Base-by-base conservation (phyloP, 345 rosid genomes). In the Populus tremula region DNA sequence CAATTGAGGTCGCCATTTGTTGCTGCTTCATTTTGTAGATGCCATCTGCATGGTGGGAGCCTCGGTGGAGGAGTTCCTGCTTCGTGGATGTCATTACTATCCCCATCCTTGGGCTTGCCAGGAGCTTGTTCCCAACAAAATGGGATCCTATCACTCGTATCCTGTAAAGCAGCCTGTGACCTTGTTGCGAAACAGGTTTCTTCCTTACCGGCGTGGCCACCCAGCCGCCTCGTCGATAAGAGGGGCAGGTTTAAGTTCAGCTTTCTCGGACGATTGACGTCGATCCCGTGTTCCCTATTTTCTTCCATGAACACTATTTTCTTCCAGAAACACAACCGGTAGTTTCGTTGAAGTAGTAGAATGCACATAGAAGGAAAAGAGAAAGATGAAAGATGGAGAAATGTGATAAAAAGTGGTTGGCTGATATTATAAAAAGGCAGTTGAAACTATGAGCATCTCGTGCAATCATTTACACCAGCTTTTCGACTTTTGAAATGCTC, bases 41-140 rank as follows among this genome's bases (percentile, higher is more conserved):
- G 73, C 86, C 85, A 80, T 75, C 92, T 85, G 69, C 90, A 78
- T 0, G 98, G 97, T 11, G 97, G 96, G 45, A 80, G 91, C 78
- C 80, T 88, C 1, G 88, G 94, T 5, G 91, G 90, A 18, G 96
- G 97, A 17, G 96, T 91, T 41, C 77, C 87, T 5, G 70, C 72
- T 9, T 84, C 91, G 8, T 66, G 74, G 5, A 14, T 11, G 43
- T 80, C 85, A 33, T 67, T 31, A 61, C 67, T 80, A 49, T 71
- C 74, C 9, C 20, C 29, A 62, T 84, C 77, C 77, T 89, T 92
- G 54, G 97, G 99, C 87, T 80, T 85, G 4, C 98, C 99, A 0
- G 99, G 97, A 81, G 89, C 83, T 20, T 86, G 87, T 81, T 95
- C 99, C 98, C 99, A 93, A 35, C 90, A 90, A 76, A 95, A 93